Evolutionary conservation across 805 yeast species (phyloP), one percentile per base, ranked within the genome.

Genomic region (Yarrowia deformans): DNA sequence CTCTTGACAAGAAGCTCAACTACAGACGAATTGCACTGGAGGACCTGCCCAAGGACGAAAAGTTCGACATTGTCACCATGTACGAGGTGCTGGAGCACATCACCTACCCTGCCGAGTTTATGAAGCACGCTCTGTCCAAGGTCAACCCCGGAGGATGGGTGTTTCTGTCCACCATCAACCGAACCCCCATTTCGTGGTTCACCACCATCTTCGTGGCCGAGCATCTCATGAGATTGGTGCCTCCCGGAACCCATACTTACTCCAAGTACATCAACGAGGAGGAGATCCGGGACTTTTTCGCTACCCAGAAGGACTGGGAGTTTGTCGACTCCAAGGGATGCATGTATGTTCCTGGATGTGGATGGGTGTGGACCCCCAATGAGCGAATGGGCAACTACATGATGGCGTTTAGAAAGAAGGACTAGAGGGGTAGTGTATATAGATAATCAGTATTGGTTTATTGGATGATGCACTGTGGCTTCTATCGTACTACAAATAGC

Each of bases 31-130:
- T 77, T 48, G 84, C 93, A 0, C 78, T 94, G 18, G 97, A 90
- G 71, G 86, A 85, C 43, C 71, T 88, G 34, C 77, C 75, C 0
- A 69, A 73, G 7, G 74, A 77, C 12, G 86, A 83, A 16, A 79
- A 79, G 60, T 94, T 80, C 77, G 97, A 95, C 75, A 77, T 93
- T 2, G 88, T 95, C 5, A 91, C 98, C 1, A 85, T 93, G 86
- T 91, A 94, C 84, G 99, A 95, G 77, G 88, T 95, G 86, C 82
- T 95, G 45, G 99, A 95, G 77, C 99, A 95, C 77, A 98, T 95
- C 3, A 91, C 90, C 70, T 84, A 86, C 70, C 99, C 99, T 0
- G 79, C 91, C 0, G 86, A 84, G 67, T 89, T 93, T 16, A 78
- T 95, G 69, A 77, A 81, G n/a, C 85, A 84, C 61, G 96, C 96